phyloP scores from a whole-genome alignment of 805 yeast species.

The Suhomyces sp. region DNA sequence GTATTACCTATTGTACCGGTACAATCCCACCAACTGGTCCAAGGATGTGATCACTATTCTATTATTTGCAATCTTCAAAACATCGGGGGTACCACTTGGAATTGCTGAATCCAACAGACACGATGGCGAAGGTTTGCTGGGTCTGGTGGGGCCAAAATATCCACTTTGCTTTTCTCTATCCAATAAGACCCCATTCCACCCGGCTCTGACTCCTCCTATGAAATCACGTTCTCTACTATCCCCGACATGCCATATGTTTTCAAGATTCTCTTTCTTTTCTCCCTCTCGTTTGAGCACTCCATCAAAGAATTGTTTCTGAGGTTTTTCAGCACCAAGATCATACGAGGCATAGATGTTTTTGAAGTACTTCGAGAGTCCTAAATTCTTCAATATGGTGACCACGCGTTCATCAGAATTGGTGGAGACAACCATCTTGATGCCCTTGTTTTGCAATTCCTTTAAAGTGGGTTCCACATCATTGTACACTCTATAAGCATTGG shows the following conservation, averaged over 20 bases:
- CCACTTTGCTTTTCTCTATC: conserved; percentile 39
- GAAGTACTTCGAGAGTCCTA: conserved; percentile 46
- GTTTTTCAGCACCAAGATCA: conserved; percentile 55
- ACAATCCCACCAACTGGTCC: conserved; percentile 1
- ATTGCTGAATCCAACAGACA: conserved; percentile 8
- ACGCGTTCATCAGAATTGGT: conserved; percentile 66
- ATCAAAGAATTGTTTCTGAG: conserved; percentile 49
- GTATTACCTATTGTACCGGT: not conserved
- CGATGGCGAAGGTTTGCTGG: conserved; percentile 7
- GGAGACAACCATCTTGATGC: conserved; percentile 43
- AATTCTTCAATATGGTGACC: conserved; percentile 43
- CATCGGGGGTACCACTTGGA: conserved; percentile 10
- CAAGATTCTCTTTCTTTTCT: conserved; percentile 17
- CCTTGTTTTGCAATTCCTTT: conserved; percentile 25
- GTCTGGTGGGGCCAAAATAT: conserved; percentile 11
- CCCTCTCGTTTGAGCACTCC: conserved; percentile 26
- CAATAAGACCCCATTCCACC: conserved; percentile 60
- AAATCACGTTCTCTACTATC: conserved; percentile 59
- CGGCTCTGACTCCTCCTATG: conserved; percentile 50
- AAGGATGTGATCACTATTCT: conserved; percentile 22
- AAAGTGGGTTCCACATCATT: conserved; percentile 54
- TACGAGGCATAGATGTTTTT: conserved; percentile 52
- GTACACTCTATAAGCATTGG: conserved; percentile 52
- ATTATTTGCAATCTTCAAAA: conserved; percentile 34
- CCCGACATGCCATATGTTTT: conserved; percentile 63